Evolutionary conservation across 257 asterid genomes (phyloP).

Genomic region (Penstemon barbatus): DNA sequence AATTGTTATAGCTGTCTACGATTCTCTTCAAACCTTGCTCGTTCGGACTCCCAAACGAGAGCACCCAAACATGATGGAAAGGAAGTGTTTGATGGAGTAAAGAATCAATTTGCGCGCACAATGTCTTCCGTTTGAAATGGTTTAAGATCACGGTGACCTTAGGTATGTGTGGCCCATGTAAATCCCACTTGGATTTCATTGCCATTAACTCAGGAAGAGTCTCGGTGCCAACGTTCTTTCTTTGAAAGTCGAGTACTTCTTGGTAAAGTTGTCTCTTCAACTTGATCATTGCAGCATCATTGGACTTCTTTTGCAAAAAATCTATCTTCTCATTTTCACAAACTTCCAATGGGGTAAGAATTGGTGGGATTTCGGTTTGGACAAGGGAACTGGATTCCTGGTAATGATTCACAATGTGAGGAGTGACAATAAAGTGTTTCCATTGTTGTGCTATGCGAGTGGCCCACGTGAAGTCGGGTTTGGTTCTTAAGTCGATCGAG

Average conservation of each 20-base stretch:
- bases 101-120: conserved; percentile 84
- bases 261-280: conserved; percentile 67
- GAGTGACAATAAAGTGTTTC: conserved; percentile 57
- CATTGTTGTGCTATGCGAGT: conserved; percentile 62
- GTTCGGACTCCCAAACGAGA: conserved; percentile 89
- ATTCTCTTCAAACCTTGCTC: conserved; percentile 57
- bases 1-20: conserved; percentile 62
- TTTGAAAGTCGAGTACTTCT: conserved; percentile 61
- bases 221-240: conserved; percentile 47
- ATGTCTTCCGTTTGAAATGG: conserved; percentile 85
- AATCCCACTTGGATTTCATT: conserved; percentile 79
- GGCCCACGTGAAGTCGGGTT: conserved; percentile 84
- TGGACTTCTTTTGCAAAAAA: conserved; percentile 76
- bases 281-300: conserved; percentile 72
- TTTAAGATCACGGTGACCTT: conserved; percentile 76
- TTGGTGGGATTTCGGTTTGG: conserved; percentile 16
- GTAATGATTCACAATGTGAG: conserved; percentile 51
- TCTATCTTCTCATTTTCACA: conserved; percentile 79
- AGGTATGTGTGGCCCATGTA: conserved; percentile 38
- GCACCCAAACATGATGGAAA: conserved; percentile 87
- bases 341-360: conserved; percentile 42
- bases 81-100: conserved; percentile 78
- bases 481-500: conserved; percentile 52
- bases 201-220: conserved; percentile 57
- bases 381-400: conserved; percentile 37